These are phyloP conservation scores for Elsinoe necatrix DNA, from an alignment of 2,329 filamentous ascomycete genomes.

Conservation along the genomic window DNA sequence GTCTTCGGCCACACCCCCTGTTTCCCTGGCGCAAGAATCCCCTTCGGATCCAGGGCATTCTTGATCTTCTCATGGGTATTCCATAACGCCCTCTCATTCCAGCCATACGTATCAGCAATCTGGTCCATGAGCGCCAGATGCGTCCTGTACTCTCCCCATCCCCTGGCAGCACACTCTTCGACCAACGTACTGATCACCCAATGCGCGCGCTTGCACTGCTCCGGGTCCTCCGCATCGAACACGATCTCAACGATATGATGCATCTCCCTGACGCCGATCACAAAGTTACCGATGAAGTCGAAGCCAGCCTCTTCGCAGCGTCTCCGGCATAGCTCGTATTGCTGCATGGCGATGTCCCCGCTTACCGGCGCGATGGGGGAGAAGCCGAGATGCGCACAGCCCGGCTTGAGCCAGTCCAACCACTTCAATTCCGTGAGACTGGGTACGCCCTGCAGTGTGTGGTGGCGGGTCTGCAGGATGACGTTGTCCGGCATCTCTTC, in stretches of 20 bases:
- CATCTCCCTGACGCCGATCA: slow-evolving; percentile 46
- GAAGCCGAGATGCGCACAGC: slow-evolving; percentile 46
- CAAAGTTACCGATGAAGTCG: slow-evolving; percentile 45
- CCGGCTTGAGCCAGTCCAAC: slow-evolving; percentile 44
- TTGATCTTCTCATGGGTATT: slow-evolving; percentile 39
- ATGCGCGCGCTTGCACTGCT: slow-evolving; percentile 32
- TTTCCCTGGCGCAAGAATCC: slow-evolving; percentile 32
- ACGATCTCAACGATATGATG: slow-evolving; percentile 50
- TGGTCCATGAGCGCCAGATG: slow-evolving; percentile 41
- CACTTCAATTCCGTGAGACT: slow-evolving; percentile 33
- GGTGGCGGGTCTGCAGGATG: slow-evolving; percentile 25
- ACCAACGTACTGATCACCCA: slow-evolving; percentile 34
- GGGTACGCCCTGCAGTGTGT: slow-evolving; percentile 28
- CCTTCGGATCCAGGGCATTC: slow-evolving; percentile 37
- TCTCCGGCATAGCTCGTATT: slow-evolving; percentile 35
- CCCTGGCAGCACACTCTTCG: slow-evolving; percentile 33
- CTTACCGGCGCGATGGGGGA: slow-evolving; percentile 44
- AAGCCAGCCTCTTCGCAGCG: slow-evolving; percentile 36
- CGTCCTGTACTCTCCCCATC: slow-evolving; percentile 41
- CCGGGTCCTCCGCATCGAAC: slow-evolving; percentile 40
- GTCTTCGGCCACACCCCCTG: slow-evolving; percentile 38
- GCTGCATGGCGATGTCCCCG: slow-evolving; percentile 39
- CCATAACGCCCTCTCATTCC: slow-evolving; percentile 36
- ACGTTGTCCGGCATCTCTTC: slow-evolving; percentile 32
- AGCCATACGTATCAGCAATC: slow-evolving; percentile 40